Percentiles rank a stretch among this genome's conserved stretches.
These are phyloP conservation scores for Leccinum pachyderme DNA, from an alignment of 1,284 basidiomycete species.

Conservation along the genomic window DNA sequence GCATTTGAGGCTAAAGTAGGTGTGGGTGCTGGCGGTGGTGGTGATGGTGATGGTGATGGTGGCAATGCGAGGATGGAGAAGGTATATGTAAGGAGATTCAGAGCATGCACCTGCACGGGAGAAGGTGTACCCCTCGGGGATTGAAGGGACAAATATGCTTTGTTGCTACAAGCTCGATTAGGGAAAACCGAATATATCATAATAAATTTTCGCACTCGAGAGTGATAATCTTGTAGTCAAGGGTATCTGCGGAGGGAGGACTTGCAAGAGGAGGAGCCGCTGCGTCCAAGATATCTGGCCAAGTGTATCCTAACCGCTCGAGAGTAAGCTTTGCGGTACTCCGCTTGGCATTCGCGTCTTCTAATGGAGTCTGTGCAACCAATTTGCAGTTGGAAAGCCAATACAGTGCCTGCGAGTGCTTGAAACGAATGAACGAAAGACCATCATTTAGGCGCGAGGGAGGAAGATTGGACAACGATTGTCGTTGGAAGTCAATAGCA, in stretches of 20 bases:
- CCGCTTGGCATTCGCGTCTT: slow-evolving; percentile 9
- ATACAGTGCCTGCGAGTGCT: slow-evolving; percentile 48
- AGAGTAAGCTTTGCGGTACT: slow-evolving; percentile 28
- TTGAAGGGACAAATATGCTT: slow-evolving; percentile 55
- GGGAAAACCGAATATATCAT: slow-evolving; percentile 1
- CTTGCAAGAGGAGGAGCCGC: slow-evolving; percentile 30
- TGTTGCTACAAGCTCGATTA: slow-evolving; percentile 42
- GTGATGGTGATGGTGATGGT: slow-evolving; percentile 29
- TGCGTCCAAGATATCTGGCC: slow-evolving; percentile 63
- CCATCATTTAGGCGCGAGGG: slow-evolving; percentile 9
- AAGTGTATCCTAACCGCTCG: slow-evolving; percentile 51
- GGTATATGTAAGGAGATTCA: slow-evolving; percentile 69
- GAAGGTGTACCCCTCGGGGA: slow-evolving; percentile 54
- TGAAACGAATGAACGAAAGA: slow-evolving; percentile 42
- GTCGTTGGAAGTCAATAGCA: slow-evolving; percentile 4
- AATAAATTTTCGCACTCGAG: slow-evolving; percentile 46
- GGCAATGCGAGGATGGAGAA: slow-evolving; percentile 51
- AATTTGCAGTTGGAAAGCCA: slow-evolving; percentile 35
- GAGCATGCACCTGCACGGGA: slow-evolving; percentile 60
- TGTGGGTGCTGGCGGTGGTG: slow-evolving; percentile 17
- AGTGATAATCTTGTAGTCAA: slow-evolving; percentile 56
- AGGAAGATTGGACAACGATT: background rate
- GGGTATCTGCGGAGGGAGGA: slow-evolving; percentile 40
- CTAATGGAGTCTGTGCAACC: slow-evolving; percentile 6
- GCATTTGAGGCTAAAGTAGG: slow-evolving; percentile 11